A percentile compares a stretch with the other conserved stretches of the same genome.
phyloP scores from a whole-genome alignment of 148 eudicot genomes.

The Persicaria maculosa region DNA sequence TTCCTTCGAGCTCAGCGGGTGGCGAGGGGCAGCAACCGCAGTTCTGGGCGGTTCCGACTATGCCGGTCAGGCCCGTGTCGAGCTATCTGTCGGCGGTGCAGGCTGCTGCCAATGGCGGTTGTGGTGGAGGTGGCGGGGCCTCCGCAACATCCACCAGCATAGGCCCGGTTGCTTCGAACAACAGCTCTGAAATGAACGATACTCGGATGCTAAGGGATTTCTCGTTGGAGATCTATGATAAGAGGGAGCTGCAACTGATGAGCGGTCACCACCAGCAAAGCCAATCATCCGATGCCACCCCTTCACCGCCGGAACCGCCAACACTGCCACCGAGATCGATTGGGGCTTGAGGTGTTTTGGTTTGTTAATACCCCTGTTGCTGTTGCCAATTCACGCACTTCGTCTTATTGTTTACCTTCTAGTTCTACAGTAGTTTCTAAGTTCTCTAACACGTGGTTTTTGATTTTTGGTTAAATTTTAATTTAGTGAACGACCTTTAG shows the following conservation, averaged over 20 bases:
- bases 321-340: background rate
- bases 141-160: background rate
- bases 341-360: background rate
- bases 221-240: constrained; percentile 57
- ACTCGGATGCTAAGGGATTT: constrained; percentile 49
- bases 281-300: background rate
- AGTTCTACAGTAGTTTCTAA: background rate
- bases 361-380: background rate
- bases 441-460: background rate
- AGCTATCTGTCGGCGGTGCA: constrained; percentile 23
- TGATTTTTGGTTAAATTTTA: too few relatives aligned
- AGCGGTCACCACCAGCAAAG: constrained; percentile 18
- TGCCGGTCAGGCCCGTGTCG: constrained; percentile 33
- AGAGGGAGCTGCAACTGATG: constrained; percentile 82
- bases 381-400: too few relatives aligned
- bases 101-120: constrained; percentile 1
- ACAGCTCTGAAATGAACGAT: constrained; percentile 15
- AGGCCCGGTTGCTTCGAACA: constrained; percentile 16
- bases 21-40: constrained; percentile 38
- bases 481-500: too few relatives aligned
- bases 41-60: constrained; percentile 68
- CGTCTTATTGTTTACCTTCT: too few relatives aligned
- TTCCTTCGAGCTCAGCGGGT: constrained; percentile 19
- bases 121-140: constrained; percentile 10
- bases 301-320: constrained; percentile 7